These are phyloP conservation scores for Penicillium vulpinum DNA, from an alignment of 2,329 filamentous ascomycete species.

Conservation along the genomic window DNA sequence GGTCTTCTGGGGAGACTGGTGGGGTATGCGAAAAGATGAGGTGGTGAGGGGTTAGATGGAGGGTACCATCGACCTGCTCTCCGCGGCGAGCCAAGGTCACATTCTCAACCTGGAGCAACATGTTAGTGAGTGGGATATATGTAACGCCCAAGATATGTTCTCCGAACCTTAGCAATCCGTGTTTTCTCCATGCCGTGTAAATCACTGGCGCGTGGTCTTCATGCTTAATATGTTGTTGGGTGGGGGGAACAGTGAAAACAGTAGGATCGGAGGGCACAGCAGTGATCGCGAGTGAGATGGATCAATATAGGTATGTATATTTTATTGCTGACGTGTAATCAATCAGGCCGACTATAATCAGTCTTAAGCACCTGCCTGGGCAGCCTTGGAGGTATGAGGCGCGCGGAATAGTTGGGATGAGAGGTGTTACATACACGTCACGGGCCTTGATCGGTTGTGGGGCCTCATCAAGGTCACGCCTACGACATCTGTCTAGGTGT, in stretches of 20 bases:
- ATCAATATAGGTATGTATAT: background rate
- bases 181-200: conserved; percentile 46
- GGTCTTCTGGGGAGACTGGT: conserved; percentile 39
- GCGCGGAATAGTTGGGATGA: conserved; percentile 4
- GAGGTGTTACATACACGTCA: conserved; percentile 13
- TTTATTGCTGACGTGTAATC: background rate
- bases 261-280: background rate
- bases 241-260: conserved; percentile 3
- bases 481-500: background rate
- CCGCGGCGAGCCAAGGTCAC: conserved; percentile 61
- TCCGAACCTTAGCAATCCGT: conserved; percentile 45
- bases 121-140: background rate
- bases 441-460: conserved; percentile 8
- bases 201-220: conserved; percentile 37
- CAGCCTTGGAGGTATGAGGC: background rate
- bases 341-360: background rate
- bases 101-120: conserved; percentile 49
- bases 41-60: conserved; percentile 64
- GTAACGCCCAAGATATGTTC: background rate
- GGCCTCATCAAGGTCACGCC: conserved; percentile 7
- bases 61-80: conserved; percentile 57
- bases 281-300: background rate
- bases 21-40: conserved; percentile 63
- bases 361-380: background rate
- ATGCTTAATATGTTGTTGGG: conserved; percentile 21